Evolutionary conservation across 208 protist genomes (phyloP), one percentile per base, ranked within the genome.

Genomic region (Wallacemonas rigidus): DNA sequence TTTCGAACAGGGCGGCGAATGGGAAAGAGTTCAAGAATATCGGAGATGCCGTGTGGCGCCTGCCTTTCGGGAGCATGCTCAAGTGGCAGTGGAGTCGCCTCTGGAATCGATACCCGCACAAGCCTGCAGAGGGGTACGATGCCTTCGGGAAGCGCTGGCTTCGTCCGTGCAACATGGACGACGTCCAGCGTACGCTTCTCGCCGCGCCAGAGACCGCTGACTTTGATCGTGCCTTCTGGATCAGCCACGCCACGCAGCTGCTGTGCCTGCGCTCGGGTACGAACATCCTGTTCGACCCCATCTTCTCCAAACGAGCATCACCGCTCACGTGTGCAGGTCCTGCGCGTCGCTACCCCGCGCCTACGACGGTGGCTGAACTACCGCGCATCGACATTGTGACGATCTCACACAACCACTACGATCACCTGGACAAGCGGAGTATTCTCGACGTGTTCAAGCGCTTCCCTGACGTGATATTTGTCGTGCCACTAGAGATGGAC

Each of bases 361-460:
- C 79, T 15, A 72, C 81, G 2, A 72, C 75, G 4, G 56, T 89
- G 0, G 74, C 64, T 8, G 81, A 95, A 55, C 78, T 95, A 39
- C 90, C 91, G n/a, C 56, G 40, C 2, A 71, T 95, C 4, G 81
- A 97, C 77, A 85, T 94, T 40, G 79, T 95, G 15, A 69, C 87
- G 36, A 45, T 97, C 26, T 92, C 83, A 39, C 93, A 97, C 79
- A 92, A 95, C 72, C 93, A 97, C 79, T 96, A 93, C 75, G 93
- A 97, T 67, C 91, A 97, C 77, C 79, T 97, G 41, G 85, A 95
- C 71, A 54, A 79, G 75, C 5, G 62, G 0, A 79, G 77, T 12
- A 43, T 94, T 1, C 54, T 54, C 26, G 53, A 72, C 14, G 17
- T 97, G 4, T 62, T 67, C 26, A 48, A 76, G 38, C 77, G 72